These are phyloP conservation scores for Aquilaria yunnanensis DNA, from an alignment of 345 rosid species.

Conservation along the genomic window DNA sequence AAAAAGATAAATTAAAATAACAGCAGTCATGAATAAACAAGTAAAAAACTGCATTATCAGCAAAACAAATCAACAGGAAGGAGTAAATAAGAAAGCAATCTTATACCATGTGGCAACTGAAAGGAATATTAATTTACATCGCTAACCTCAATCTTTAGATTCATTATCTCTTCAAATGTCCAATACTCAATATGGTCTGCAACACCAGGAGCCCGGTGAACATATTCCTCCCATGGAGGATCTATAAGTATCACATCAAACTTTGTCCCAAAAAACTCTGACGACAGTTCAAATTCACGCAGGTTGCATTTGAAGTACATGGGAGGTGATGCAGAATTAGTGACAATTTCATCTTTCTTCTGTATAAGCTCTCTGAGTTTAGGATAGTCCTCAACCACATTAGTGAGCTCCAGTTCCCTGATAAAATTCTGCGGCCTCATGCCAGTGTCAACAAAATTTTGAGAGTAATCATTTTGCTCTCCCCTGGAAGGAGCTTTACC, in stretches of 20 bases:
- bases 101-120: conserved; percentile 1
- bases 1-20: not conserved
- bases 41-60: not conserved
- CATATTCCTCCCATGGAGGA: conserved; percentile 99
- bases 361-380: conserved; percentile 98
- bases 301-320: conserved; percentile 83
- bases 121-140: conserved; percentile 5
- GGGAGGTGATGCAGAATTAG: conserved; percentile 87
- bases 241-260: conserved; percentile 98
- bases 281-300: conserved; percentile 79
- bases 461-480: conserved; percentile 99
- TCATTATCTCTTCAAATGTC: conserved; percentile 91
- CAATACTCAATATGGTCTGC: conserved; percentile 97
- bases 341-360: conserved; percentile 97
- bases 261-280: conserved; percentile 92
- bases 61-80: not conserved
- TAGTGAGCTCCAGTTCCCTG: conserved; percentile 94
- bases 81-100: not conserved
- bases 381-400: conserved; percentile 96
- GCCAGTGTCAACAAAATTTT: conserved; percentile 98
- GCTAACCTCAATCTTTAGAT: conserved; percentile 89
- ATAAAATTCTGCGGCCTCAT: conserved; percentile 98
- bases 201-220: conserved; percentile 98
- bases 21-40: not conserved
- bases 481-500: conserved; percentile 98